Conservation (phyloP, 768 basidiomycete species). For the Suillus luteus region DNA sequence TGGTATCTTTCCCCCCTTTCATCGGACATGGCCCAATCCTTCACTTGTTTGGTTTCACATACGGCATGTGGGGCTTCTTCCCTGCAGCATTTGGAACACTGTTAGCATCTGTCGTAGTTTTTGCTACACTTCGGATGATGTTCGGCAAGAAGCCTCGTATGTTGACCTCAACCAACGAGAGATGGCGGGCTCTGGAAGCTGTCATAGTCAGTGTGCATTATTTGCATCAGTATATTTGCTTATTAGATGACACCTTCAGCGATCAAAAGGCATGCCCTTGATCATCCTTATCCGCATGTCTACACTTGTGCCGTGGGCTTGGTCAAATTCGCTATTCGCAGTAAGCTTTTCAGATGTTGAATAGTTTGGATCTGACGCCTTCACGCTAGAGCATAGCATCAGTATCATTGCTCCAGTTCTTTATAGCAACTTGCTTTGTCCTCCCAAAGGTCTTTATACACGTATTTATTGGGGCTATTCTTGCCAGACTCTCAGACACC, state of each 20-base stretch:
- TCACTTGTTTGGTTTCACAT: slow-evolving; percentile 80
- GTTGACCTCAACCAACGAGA: slow-evolving; percentile 64
- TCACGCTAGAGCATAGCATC: slow-evolving; percentile 63
- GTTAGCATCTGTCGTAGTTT: slow-evolving; percentile 62
- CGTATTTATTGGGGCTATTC: slow-evolving; percentile 75
- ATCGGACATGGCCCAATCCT: slow-evolving; percentile 34
- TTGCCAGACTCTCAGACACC: slow-evolving; percentile 75
- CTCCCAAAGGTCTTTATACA: slow-evolving; percentile 73
- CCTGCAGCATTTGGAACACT: slow-evolving; percentile 64
- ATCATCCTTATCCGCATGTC: slow-evolving; percentile 82
- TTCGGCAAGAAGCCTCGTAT: slow-evolving; percentile 57
- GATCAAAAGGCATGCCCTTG: slow-evolving; percentile 74
- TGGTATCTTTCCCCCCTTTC: slow-evolving; percentile 36
- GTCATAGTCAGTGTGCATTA: slow-evolving; percentile 56
- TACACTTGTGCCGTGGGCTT: slow-evolving; percentile 85
- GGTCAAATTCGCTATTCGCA: slow-evolving; percentile 79
- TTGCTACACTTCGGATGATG: slow-evolving; percentile 59
- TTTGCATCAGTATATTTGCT: slow-evolving; percentile 8
- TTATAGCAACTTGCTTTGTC: slow-evolving; percentile 68
- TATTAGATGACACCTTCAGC: slow-evolving; percentile 38
- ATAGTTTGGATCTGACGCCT: slow-evolving; percentile 12
- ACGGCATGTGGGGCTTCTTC: slow-evolving; percentile 75
- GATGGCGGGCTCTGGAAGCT: slow-evolving; percentile 77
- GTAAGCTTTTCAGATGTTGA: slow-evolving; percentile 42
- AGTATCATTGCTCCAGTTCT: slow-evolving; percentile 75